Conservation (phyloP, 345 rosid species). For the Linum lewisii region DNA sequence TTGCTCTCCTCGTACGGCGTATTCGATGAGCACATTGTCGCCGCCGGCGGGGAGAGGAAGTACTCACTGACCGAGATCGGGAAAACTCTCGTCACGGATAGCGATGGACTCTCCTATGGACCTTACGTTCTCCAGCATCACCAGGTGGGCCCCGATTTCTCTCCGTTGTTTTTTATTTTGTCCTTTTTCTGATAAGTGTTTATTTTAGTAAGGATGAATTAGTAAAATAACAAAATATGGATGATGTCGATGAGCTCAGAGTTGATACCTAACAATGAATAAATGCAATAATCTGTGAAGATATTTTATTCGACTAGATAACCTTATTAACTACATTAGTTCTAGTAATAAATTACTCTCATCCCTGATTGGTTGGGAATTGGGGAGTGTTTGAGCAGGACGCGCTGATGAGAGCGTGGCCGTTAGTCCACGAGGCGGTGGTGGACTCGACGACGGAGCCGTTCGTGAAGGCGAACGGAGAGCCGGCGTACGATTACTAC, state of each 20-base stretch:
- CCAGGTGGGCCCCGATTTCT: slow-evolving; percentile 38
- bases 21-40: slow-evolving; percentile 48
- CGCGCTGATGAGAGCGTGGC: slow-evolving; percentile 72
- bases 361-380: neutral
- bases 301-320: too few relatives aligned
- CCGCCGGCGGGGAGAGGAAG: slow-evolving; percentile 26
- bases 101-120: slow-evolving; percentile 60
- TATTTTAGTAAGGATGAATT: too few relatives aligned
- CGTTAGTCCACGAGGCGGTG: slow-evolving; percentile 67
- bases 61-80: slow-evolving; percentile 74
- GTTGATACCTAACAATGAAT: too few relatives aligned
- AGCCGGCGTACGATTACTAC: slow-evolving; percentile 55
- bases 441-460: slow-evolving; percentile 58
- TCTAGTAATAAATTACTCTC: too few relatives aligned
- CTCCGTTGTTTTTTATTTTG: neutral
- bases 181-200: too few relatives aligned
- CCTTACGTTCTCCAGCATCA: slow-evolving; percentile 88
- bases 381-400: slow-evolving; percentile 24
- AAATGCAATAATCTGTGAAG: too few relatives aligned
- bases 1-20: slow-evolving; percentile 74
- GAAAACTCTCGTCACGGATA: slow-evolving; percentile 63
- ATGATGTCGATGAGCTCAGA: too few relatives aligned
- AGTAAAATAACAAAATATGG: too few relatives aligned
- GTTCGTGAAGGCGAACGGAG: slow-evolving; percentile 62
- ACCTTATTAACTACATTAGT: too few relatives aligned